Percentiles rank a stretch among this genome's conserved stretches.
phyloP scores from a whole-genome alignment of 1,139 yeast genomes.

The Geotrichum bryndzae region DNA sequence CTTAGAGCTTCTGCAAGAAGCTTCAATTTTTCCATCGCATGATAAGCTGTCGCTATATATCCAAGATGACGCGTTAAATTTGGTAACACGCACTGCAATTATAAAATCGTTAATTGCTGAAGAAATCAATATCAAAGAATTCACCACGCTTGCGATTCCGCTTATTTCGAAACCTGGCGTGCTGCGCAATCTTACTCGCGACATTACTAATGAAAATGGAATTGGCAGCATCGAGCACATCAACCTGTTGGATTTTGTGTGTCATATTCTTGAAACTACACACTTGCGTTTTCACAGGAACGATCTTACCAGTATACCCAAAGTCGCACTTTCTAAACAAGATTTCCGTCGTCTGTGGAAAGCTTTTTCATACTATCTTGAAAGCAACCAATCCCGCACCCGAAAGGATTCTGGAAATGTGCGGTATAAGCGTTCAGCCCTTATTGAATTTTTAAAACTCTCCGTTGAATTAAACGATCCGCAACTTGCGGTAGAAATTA shows the following conservation, averaged over 20 bases:
- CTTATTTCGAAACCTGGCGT: constrained; percentile 5
- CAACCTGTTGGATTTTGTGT: not conserved
- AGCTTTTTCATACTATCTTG: not conserved
- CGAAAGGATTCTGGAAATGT: not conserved
- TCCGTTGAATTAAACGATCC: not conserved
- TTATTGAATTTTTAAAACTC: not conserved
- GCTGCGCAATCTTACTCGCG: constrained; percentile 3
- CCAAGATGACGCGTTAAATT: not conserved
- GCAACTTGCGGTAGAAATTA: not conserved
- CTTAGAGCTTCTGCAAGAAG: not conserved
- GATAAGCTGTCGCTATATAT: not conserved
- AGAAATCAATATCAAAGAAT: not conserved
- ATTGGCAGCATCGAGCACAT: not conserved
- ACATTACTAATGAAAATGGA: not conserved
- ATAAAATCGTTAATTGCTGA: constrained; percentile 3
- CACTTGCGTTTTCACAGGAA: not conserved
- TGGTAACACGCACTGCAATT: constrained; percentile 2
- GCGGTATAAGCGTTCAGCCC: not conserved
- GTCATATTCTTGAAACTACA: not conserved
- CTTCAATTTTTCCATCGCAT: not conserved
- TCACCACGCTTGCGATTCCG: not conserved
- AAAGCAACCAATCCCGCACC: not conserved
- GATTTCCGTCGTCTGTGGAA: constrained; percentile 4
- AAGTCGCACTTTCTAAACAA: constrained; percentile 6
- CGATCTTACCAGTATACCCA: constrained; percentile 11